Evolutionary conservation across 345 rosid species (phyloP).

Genomic region (Kernera saxatilis): DNA sequence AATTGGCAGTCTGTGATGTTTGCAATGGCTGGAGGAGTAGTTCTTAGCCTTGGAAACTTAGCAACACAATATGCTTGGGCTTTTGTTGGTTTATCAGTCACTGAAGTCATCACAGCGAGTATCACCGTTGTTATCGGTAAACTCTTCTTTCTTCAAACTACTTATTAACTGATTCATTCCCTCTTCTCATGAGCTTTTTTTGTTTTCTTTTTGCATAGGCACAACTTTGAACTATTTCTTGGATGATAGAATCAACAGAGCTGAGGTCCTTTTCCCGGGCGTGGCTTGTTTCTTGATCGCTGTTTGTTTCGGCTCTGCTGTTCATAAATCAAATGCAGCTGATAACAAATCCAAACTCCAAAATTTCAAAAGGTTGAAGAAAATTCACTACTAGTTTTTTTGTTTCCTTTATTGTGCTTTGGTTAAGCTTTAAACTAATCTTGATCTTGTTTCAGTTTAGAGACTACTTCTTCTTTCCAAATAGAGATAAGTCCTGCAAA

Average conservation of each 20-base stretch:
- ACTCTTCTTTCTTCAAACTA: neutral
- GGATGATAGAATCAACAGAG: slow-evolving; percentile 59
- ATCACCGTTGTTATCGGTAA: slow-evolving; percentile 70
- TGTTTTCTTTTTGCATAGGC: slow-evolving; percentile 25
- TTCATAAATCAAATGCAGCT: slow-evolving; percentile 71
- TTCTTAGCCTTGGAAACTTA: slow-evolving; percentile 80
- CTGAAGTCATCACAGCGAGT: slow-evolving; percentile 73
- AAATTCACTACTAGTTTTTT: neutral
- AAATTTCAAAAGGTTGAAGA: slow-evolving; percentile 31
- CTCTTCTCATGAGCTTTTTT: neutral
- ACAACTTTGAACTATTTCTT: slow-evolving; percentile 85
- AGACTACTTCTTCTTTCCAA: slow-evolving; percentile 22
- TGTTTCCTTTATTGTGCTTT: neutral
- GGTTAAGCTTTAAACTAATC: neutral
- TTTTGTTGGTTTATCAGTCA: slow-evolving; percentile 77
- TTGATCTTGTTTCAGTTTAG: slow-evolving; percentile 38
- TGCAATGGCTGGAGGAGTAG: slow-evolving; percentile 80
- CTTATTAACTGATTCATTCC: neutral
- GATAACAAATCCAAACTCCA: slow-evolving; percentile 52
- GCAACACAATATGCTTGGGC: slow-evolving; percentile 89
- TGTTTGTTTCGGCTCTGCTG: slow-evolving; percentile 75
- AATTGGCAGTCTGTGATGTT: slow-evolving; percentile 81
- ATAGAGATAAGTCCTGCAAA: neutral
- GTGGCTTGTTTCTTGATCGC: slow-evolving; percentile 79
- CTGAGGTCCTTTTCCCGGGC: slow-evolving; percentile 80